Evolutionary conservation across 202 grass and related monocot genomes (phyloP), one percentile per base, ranked within the genome.

Genomic region (Zizania palustris): DNA sequence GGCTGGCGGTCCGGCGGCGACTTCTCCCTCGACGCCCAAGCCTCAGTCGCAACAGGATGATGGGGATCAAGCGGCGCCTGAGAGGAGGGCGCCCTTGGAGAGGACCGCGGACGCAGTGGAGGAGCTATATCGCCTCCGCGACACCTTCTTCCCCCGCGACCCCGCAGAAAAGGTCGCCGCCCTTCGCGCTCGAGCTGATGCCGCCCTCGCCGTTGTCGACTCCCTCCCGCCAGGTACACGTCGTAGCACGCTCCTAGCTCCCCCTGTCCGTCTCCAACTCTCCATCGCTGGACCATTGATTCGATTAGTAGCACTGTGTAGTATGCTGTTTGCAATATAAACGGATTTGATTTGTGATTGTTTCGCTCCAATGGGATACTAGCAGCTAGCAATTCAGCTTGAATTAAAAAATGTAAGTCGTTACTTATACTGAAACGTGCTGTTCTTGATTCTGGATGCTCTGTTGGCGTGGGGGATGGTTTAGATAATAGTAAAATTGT

Each of bases 81-180:
- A 4, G 13, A 63, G 39, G 58, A 60, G 37, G 48, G 67, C 46
- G 39, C 55, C 79, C 66, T 61, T 97, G 36, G 80, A 73, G 71
- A 63, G 71, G 49, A 86, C 71, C 4, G 70, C 69, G 39, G 79
- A 91, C 1, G 79, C 78, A 28, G 83, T 69, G 5, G 88, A 91
- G 15, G 90, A 97, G 66, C 67, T 97, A 33, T 97, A 97, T 79
- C 86, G 62, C 57, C 53, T 97, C 74, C 90, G 90, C 15, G 93
- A 97, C 78, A 97, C 85, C 9, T 93, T 85, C 76, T 97, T 97
- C 53, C 90, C 90, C 13, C 69, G 8, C 37, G 84, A 97, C 75
- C 88, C 83, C 41, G 45, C 62, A 3, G 86, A 97, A 54, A 97
- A 97, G 83, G n/a, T 61, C n/a, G 81, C 88, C 14, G 87, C 76